These are phyloP conservation scores for Aspergillus chevalieri DNA, from an alignment of 2,329 filamentous ascomycete genomes.

Conservation along the genomic window DNA sequence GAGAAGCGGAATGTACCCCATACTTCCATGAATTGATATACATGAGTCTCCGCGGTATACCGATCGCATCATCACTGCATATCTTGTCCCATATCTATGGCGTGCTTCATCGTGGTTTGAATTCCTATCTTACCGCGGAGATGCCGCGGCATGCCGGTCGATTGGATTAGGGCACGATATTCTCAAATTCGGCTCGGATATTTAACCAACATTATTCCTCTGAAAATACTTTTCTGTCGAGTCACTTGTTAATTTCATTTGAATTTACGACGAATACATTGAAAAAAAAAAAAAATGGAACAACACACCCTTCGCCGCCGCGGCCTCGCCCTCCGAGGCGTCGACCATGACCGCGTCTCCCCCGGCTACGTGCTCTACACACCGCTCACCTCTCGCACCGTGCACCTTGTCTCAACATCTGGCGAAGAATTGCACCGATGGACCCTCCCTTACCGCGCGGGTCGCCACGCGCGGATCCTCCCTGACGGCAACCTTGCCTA, in stretches of 20 bases:
- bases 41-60: conserved; percentile 2
- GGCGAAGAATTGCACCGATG: conserved; percentile 36
- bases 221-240: neutral
- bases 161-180: neutral
- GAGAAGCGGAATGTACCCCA: neutral
- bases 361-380: conserved; percentile 38
- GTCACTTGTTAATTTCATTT: neutral
- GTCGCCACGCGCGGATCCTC: conserved; percentile 41
- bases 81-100: conserved; percentile 14
- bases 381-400: neutral
- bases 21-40: neutral
- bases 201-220: neutral
- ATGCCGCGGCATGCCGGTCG: conserved; percentile 20
- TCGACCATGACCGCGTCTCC: conserved; percentile 32
- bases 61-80: conserved; percentile 13
- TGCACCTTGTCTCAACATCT: neutral
- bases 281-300: conserved; percentile 35
- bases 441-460: conserved; percentile 37
- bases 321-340: conserved; percentile 36
- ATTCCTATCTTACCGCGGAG: conserved; percentile 15
- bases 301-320: conserved; percentile 40
- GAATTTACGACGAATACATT: neutral
- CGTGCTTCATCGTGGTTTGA: conserved; percentile 1
- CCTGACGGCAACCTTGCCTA: conserved; percentile 41
- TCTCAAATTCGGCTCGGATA: neutral